These are phyloP conservation scores for Trichoderma sp. DNA, from an alignment of 2,329 filamentous ascomycete genomes.

Conservation along the genomic window DNA sequence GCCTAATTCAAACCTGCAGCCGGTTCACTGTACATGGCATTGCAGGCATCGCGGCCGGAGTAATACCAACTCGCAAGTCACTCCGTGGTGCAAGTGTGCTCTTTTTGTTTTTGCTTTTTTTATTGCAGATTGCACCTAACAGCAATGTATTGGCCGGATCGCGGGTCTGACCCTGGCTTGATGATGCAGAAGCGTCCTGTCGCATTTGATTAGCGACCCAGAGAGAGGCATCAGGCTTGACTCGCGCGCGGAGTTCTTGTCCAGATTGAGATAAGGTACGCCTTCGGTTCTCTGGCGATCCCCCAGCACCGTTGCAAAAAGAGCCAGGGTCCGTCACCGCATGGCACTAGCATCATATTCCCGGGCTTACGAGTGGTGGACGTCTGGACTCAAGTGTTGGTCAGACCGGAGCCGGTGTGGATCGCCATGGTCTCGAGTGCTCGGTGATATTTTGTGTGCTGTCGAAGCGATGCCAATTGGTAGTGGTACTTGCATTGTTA, in stretches of 20 bases:
- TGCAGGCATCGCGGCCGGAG: background rate
- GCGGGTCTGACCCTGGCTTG: background rate
- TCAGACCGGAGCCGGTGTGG: slow-evolving; percentile 1
- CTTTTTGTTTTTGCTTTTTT: background rate
- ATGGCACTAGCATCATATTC: slow-evolving; percentile 6
- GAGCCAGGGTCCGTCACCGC: slow-evolving; percentile 17
- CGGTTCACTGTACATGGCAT: background rate
- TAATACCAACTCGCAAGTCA: background rate
- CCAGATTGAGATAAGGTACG: slow-evolving; percentile 10
- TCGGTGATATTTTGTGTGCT: slow-evolving; percentile 9
- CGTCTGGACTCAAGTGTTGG: background rate
- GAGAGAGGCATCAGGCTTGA: slow-evolving; percentile 4
- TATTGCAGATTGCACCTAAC: background rate
- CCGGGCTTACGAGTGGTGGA: slow-evolving; percentile 8
- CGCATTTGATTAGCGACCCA: slow-evolving; percentile 21
- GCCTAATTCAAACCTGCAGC: background rate
- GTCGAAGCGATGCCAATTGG: background rate
- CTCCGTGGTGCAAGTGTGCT: background rate
- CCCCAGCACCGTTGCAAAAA: background rate
- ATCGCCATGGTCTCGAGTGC: slow-evolving; percentile 6
- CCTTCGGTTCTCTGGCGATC: slow-evolving; percentile 16
- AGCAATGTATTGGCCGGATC: background rate
- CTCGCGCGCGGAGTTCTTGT: slow-evolving; percentile 19
- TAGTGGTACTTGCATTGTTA: background rate
- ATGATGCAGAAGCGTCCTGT: slow-evolving; percentile 8